Base-by-base conservation (phyloP, 768 basidiomycete species). In the Russula griseocarnosa region DNA sequence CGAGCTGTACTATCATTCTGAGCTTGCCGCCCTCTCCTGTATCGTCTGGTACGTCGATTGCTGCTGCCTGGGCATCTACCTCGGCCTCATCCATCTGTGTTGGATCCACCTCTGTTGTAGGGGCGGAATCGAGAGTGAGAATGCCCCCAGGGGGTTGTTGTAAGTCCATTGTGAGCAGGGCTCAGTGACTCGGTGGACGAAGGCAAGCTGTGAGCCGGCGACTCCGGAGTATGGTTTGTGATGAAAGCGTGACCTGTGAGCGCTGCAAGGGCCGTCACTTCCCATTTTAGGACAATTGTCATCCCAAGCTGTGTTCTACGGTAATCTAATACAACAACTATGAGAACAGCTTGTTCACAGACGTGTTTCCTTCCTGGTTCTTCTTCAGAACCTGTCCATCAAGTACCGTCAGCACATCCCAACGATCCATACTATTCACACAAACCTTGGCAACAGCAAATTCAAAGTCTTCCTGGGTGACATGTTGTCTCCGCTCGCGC, bases 391-490 rank as follows among this genome's bases (percentile, higher is more conserved):
- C 87, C 86, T 88, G 64, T 58, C 18, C 49, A 59, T 32, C 51
- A 28, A 24, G n/a, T 5, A 58, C 38, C 14, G 24, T 44, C 24
- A 58, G 49, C 14, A 36, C 55, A 50, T n/a, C 24, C 11, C 9
- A 47, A 22, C 5, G 47, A n/a, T 34, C 68, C 49, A 22, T 10
- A 51, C 69, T 58, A 26, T 52, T 34, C 10, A 51, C 14, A 74
- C 76, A 5, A 58, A 90, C 93, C 83, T 97, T 98, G 3, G 95
- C 94, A 14, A 98, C 90, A 38, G 96, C 95, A 79, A 98, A 94
- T 79, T 98, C 97, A 71, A 98, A 98, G 72, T 98, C 96, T 72
- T 98, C 96, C 75, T 97, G 95, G 3, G 95, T 97, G 56, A 98
- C 96, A 74, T 98, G 95, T 68, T 97, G 95, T 67, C 96, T 79